phyloP scores from a whole-genome alignment of 768 basidiomycete genomes.

The Steccherinum ochraceum region DNA sequence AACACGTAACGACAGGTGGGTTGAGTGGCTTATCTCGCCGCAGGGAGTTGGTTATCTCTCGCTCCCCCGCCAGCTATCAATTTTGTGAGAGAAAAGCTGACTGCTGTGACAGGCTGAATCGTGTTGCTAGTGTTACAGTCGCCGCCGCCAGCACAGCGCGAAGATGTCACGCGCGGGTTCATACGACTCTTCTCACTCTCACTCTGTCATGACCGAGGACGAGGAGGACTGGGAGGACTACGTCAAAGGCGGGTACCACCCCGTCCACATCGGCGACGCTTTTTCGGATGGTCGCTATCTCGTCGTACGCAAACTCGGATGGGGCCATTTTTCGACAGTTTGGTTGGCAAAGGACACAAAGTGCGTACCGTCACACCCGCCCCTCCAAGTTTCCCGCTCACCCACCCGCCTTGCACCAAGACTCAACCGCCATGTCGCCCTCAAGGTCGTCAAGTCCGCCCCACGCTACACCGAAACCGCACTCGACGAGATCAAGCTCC shows the following conservation, averaged over 20 bases:
- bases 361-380: constrained; percentile 35
- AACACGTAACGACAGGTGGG: too few relatives aligned
- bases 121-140: too few relatives aligned
- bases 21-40: constrained; percentile 1
- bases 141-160: too few relatives aligned
- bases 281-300: constrained; percentile 85
- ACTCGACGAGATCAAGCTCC: constrained; percentile 96
- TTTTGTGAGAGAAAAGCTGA: too few relatives aligned
- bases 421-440: constrained; percentile 91
- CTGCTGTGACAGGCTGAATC: too few relatives aligned
- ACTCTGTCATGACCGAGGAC: constrained; percentile 82
- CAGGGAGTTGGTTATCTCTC: too few relatives aligned
- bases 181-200: constrained; percentile 57
- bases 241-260: constrained; percentile 68
- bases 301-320: constrained; percentile 92
- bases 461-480: constrained; percentile 97
- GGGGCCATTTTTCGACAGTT: constrained; percentile 93
- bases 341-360: constrained; percentile 84
- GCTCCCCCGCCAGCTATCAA: too few relatives aligned
- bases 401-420: constrained; percentile 35
- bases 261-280: constrained; percentile 90
- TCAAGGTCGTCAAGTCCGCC: constrained; percentile 99
- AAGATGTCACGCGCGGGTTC: constrained; percentile 27
- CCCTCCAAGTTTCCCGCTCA: background rate
- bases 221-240: constrained; percentile 94